A percentile compares a stretch with the other conserved stretches of the same genome.
These are phyloP conservation scores for Atkinsonella hypoxylon DNA, from an alignment of 2,329 filamentous ascomycete genomes.

Conservation along the genomic window DNA sequence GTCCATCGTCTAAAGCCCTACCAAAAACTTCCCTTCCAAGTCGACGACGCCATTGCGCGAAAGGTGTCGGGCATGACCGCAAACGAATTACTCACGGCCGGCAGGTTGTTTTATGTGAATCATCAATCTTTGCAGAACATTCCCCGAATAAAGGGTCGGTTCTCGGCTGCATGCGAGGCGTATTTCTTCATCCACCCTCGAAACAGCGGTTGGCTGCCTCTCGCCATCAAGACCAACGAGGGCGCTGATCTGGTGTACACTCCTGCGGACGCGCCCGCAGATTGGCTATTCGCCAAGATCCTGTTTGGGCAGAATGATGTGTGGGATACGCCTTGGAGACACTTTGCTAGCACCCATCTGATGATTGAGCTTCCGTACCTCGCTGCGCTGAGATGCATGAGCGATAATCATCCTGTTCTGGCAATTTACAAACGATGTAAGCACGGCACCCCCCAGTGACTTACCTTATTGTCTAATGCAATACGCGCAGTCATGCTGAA, in stretches of 20 bases:
- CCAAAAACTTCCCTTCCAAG: slow-evolving; percentile 24
- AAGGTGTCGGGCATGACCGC: slow-evolving; percentile 22
- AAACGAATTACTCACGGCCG: slow-evolving; percentile 19
- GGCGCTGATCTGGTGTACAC: slow-evolving; percentile 28
- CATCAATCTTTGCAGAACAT: slow-evolving; percentile 23
- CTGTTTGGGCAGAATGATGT: slow-evolving; percentile 36
- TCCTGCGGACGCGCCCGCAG: slow-evolving; percentile 27
- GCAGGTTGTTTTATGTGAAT: slow-evolving; percentile 32
- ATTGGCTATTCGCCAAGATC: slow-evolving; percentile 40
- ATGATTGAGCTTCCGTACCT: slow-evolving; percentile 30
- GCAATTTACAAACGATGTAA: slow-evolving; percentile 20
- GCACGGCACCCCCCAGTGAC: neutral
- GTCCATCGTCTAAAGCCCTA: slow-evolving; percentile 20
- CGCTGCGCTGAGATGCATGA: slow-evolving; percentile 33
- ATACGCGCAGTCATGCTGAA: slow-evolving; percentile 3
- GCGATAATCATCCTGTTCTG: slow-evolving; percentile 31
- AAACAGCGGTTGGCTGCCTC: slow-evolving; percentile 31
- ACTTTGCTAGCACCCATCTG: slow-evolving; percentile 31
- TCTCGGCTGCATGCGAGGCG: slow-evolving; percentile 29
- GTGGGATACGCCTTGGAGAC: slow-evolving; percentile 30
- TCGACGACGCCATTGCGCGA: slow-evolving; percentile 18
- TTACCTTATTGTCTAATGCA: slow-evolving; percentile 10
- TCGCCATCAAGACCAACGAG: slow-evolving; percentile 35
- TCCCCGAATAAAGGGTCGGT: slow-evolving; percentile 17
- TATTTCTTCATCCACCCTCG: slow-evolving; percentile 32